These are phyloP conservation scores for Entophlyctis luteolus DNA, from an alignment of 192 early-diverging fungal genomes.

Conservation along the genomic window DNA sequence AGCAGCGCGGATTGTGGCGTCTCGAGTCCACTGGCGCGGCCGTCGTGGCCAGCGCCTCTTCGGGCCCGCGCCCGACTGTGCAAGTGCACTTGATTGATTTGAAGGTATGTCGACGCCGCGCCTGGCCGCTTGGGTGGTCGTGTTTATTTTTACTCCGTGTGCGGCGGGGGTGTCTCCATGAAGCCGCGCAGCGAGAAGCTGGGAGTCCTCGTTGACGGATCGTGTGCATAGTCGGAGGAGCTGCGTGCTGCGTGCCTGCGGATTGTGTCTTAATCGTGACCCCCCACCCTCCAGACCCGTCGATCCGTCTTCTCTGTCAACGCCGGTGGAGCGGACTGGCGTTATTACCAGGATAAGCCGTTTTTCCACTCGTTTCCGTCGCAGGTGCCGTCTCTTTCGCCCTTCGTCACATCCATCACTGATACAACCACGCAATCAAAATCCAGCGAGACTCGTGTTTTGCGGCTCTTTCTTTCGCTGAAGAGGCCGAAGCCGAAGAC, in stretches of 20 bases:
- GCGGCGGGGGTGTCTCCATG: background rate
- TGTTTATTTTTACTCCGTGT: too few species aligned
- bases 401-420: background rate
- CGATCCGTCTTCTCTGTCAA: constrained; percentile 15
- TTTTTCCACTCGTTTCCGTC: constrained; percentile 52
- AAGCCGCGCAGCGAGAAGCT: background rate
- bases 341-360: constrained; percentile 38
- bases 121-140: background rate
- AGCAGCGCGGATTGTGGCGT: constrained; percentile 25
- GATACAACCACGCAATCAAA: background rate
- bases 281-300: background rate
- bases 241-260: too few species aligned
- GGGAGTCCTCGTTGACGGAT: background rate
- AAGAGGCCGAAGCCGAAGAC: constrained; percentile 46
- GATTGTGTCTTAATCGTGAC: too few species aligned
- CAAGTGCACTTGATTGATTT: constrained; percentile 39
- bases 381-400: constrained; percentile 24
- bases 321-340: constrained; percentile 28
- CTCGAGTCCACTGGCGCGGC: constrained; percentile 36
- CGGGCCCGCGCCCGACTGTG: too few species aligned
- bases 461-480: constrained; percentile 49
- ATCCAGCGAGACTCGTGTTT: constrained; percentile 20
- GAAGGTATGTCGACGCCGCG: constrained; percentile 13
- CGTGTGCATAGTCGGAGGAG: background rate
- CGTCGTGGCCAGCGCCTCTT: constrained; percentile 19